These are phyloP conservation scores for Physcia stellaris DNA, from an alignment of 495 filamentous ascomycete genomes.

Conservation along the genomic window DNA sequence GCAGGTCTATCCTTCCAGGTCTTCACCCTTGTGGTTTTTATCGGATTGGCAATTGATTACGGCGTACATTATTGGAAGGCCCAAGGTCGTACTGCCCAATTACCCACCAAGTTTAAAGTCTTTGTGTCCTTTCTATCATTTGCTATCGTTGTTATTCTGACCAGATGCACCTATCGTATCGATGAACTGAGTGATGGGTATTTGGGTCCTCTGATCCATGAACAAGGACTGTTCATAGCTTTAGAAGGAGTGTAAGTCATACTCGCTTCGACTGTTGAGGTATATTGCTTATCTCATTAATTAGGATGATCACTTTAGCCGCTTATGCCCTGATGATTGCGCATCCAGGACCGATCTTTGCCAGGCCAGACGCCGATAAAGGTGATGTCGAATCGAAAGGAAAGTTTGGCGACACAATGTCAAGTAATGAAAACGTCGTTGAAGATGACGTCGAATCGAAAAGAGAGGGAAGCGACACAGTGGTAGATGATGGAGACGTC, in stretches of 20 bases:
- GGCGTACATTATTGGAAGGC: slow-evolving; percentile 19
- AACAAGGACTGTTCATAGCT: slow-evolving; percentile 33
- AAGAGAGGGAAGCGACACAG: no score
- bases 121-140: slow-evolving; percentile 31
- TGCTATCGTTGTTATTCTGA: slow-evolving; percentile 30
- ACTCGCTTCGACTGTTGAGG: no score
- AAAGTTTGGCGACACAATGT: no score
- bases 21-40: slow-evolving; percentile 33
- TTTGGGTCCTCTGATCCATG: slow-evolving; percentile 23
- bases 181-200: slow-evolving; percentile 36
- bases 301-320: slow-evolving; percentile 17
- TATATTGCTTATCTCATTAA: no score
- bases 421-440: no score
- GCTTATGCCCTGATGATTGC: slow-evolving; percentile 16
- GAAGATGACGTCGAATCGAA: no score
- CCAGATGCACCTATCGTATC: slow-evolving; percentile 35
- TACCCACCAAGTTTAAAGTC: slow-evolving; percentile 20
- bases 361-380: not conserved
- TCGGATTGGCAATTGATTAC: slow-evolving; percentile 29
- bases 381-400: no score
- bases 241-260: slow-evolving; percentile 36
- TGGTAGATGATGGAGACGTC: no score
- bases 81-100: slow-evolving; percentile 8
- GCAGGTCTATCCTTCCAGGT: slow-evolving; percentile 33
- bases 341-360: slow-evolving; percentile 20